These are phyloP conservation scores for Stropharia rugosoannulata DNA, from an alignment of 768 basidiomycete species.

Conservation along the genomic window DNA sequence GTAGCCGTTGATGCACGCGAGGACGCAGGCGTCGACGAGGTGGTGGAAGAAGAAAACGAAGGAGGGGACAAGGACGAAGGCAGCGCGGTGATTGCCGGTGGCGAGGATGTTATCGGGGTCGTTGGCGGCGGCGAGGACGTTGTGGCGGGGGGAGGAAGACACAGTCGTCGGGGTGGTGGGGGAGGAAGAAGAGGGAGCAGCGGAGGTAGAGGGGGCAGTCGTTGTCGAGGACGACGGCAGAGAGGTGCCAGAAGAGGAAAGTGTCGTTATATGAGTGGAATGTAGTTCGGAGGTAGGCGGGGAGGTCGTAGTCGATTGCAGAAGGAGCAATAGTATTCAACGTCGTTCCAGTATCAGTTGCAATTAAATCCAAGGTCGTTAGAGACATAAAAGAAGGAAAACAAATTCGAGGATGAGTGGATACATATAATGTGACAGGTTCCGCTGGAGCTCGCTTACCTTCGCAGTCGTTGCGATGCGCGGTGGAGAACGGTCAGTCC, in stretches of 20 bases:
- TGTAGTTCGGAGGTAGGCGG: conserved; percentile 3
- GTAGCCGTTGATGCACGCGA: no score
- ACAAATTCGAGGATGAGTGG: no score
- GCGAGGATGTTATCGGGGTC: conserved; percentile 8
- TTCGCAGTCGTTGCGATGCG: no score
- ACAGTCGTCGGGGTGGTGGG: conserved; percentile 11
- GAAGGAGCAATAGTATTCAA: no score
- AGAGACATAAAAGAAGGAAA: no score
- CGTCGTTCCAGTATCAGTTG: no score
- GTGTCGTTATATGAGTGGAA: conserved; percentile 4
- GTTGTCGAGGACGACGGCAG: conserved; percentile 16
- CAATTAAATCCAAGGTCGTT: no score
- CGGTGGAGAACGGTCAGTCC: no score
- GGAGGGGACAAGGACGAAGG: conserved; percentile 3
- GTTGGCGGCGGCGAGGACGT: conserved; percentile 12
- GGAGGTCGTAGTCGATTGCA: not conserved
- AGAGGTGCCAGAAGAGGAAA: conserved; percentile 8
- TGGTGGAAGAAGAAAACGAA: conserved; percentile 2
- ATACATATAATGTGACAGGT: no score
- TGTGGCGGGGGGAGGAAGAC: conserved; percentile 18
- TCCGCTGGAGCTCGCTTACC: no score
- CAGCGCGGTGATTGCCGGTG: conserved; percentile 6
- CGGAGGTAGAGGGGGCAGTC: conserved; percentile 19
- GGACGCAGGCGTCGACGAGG: not conserved
- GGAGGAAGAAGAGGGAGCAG: conserved; percentile 18